These are phyloP conservation scores for Mrakia frigida DNA, from an alignment of 768 basidiomycete species.

Conservation along the genomic window DNA sequence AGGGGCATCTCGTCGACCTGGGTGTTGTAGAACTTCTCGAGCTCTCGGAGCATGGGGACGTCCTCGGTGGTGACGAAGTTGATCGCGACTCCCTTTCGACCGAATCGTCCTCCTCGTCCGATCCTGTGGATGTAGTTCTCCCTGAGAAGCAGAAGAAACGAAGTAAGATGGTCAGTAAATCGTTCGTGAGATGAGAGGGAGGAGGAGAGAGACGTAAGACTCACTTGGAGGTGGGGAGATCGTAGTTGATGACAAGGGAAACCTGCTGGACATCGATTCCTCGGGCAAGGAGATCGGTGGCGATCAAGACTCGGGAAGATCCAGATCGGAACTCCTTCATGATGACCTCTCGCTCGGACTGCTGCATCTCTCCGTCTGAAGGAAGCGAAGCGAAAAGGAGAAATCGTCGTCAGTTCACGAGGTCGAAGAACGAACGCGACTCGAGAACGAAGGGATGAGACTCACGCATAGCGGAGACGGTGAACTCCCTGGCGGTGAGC, in stretches of 20 bases:
- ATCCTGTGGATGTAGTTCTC: constrained; percentile 83
- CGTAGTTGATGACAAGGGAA: constrained; percentile 85
- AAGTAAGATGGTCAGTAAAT: constrained; percentile 83
- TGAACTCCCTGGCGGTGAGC: constrained; percentile 98
- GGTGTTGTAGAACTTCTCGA: constrained; percentile 92
- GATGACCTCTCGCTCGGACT: constrained; percentile 90
- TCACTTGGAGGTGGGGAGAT: constrained; percentile 26
- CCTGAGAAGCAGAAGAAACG: constrained; percentile 29
- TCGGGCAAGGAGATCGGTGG: constrained; percentile 94
- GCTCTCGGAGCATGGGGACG: constrained; percentile 92
- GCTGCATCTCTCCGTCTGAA: constrained; percentile 79
- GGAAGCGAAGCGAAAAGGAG: not conserved
- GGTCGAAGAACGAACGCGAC: not conserved
- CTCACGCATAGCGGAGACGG: constrained; percentile 59
- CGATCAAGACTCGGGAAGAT: constrained; percentile 81
- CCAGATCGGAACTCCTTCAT: constrained; percentile 95
- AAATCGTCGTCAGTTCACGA: constrained; percentile 8
- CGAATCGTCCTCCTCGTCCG: constrained; percentile 97
- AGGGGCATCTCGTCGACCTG: constrained; percentile 90
- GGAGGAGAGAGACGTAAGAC: not conserved
- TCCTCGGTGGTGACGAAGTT: constrained; percentile 97
- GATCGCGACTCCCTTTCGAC: constrained; percentile 98
- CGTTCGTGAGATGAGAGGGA: constrained; percentile 11
- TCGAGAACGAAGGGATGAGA: constrained; percentile 51
- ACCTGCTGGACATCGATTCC: constrained; percentile 99